A percentile compares a stretch with the other conserved stretches of the same genome.
These are phyloP conservation scores for Collybia mongolica DNA, from an alignment of 768 basidiomycete genomes.

Conservation along the genomic window DNA sequence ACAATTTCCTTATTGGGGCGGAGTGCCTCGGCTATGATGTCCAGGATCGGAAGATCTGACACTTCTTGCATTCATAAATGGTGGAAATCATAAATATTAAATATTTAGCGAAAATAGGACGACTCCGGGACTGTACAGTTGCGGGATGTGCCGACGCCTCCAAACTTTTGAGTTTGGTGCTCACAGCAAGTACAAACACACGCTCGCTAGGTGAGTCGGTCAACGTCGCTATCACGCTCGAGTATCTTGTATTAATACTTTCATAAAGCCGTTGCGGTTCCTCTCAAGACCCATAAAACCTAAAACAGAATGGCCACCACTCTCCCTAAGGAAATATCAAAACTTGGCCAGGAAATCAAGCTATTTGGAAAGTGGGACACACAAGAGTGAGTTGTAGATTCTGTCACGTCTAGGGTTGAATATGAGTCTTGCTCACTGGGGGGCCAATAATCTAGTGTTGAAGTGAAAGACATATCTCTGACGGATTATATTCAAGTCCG, in stretches of 20 bases:
- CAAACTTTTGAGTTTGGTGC: conserved; percentile 42
- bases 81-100: no score
- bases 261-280: conserved; percentile 22
- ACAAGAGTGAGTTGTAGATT: conserved; percentile 69
- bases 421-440: background rate
- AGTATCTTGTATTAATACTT: conserved; percentile 25
- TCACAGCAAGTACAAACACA: conserved; percentile 50
- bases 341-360: conserved; percentile 83
- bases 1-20: conserved; percentile 3
- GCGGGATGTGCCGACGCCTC: conserved; percentile 34
- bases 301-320: conserved; percentile 80
- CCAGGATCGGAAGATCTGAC: background rate
- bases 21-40: background rate
- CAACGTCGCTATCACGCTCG: conserved; percentile 23
- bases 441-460: conserved; percentile 58
- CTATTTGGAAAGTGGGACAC: conserved; percentile 99
- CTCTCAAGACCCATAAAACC: conserved; percentile 41
- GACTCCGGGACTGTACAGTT: conserved; percentile 40
- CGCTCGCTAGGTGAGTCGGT: conserved; percentile 32
- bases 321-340: conserved; percentile 82
- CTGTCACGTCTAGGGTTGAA: background rate
- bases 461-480: conserved; percentile 98
- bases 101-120: no score
- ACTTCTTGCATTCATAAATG: no score
- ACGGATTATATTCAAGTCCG: conserved; percentile 99